Conservation (phyloP, 768 basidiomycete genomes). For the Leccinum subgranulosum region DNA sequence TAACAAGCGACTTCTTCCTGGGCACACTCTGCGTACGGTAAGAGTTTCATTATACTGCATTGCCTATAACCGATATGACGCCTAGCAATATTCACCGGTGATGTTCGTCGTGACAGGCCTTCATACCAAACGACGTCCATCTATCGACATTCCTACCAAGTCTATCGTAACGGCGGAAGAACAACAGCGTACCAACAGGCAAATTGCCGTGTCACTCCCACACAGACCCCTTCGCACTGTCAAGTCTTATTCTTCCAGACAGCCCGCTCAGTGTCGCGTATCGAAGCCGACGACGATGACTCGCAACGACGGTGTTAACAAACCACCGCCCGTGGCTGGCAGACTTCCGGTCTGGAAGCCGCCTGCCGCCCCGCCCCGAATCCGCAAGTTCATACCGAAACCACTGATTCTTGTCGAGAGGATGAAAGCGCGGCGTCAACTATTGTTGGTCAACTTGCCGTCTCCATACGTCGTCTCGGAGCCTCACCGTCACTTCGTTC, state of each 20-base stretch:
- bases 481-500: neutral
- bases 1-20: neutral
- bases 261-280: neutral
- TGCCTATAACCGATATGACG: constrained; percentile 14
- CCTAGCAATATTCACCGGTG: constrained; percentile 3
- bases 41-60: constrained; percentile 1
- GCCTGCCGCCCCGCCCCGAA: neutral
- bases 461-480: neutral
- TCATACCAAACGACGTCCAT: constrained; percentile 21
- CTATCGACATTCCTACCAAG: neutral
- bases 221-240: neutral
- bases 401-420: constrained; percentile 24
- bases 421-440: constrained; percentile 20
- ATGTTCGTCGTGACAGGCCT: constrained; percentile 26
- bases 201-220: neutral
- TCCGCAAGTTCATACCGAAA: constrained; percentile 23
- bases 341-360: neutral
- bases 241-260: neutral
- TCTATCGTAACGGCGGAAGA: neutral
- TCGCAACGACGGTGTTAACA: neutral
- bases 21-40: constrained; percentile 3
- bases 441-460: neutral
- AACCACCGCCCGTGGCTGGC: neutral
- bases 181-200: neutral
- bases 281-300: constrained; percentile 1